Evolutionary conservation across 192 early-diverging fungal genomes (phyloP).

Genomic region (Cladochytrium replicatum): DNA sequence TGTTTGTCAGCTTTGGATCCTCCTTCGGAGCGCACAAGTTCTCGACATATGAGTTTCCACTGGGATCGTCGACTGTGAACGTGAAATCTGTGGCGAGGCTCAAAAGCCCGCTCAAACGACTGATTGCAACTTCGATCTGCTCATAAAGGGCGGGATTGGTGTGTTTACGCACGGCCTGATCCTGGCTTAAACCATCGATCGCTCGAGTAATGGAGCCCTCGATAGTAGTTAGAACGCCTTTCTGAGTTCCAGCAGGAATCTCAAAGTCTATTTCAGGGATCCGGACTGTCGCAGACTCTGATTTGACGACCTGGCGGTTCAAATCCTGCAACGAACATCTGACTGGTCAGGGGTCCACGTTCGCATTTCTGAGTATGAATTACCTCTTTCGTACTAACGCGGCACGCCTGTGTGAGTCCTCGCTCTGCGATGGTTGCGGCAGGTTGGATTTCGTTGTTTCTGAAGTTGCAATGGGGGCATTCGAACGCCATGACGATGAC

Average conservation of each 20-base stretch:
- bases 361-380: conserved; percentile 1
- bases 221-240: conserved; percentile 79
- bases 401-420: conserved; percentile 59
- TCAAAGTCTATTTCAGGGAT: conserved; percentile 82
- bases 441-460: conserved; percentile 85
- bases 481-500: conserved; percentile 74
- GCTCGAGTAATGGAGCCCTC: conserved; percentile 71
- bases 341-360: not conserved
- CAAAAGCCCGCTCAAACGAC: conserved; percentile 45
- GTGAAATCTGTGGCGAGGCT: conserved; percentile 55
- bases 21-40: conserved; percentile 62
- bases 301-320: conserved; percentile 85
- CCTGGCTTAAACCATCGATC: conserved; percentile 67
- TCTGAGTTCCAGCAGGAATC: conserved; percentile 65
- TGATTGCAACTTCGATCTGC: conserved; percentile 62
- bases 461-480: conserved; percentile 78
- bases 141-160: conserved; percentile 54
- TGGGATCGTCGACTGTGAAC: conserved; percentile 74
- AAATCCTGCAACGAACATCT: conserved; percentile 41
- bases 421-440: conserved; percentile 73
- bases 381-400: conserved; percentile 46
- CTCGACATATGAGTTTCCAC: conserved; percentile 89
- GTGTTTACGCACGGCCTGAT: conserved; percentile 70
- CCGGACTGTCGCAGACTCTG: conserved; percentile 63
- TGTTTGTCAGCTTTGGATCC: conserved; percentile 64